These are phyloP conservation scores for Lipomyces mesembrius DNA, from an alignment of 805 yeast genomes.

Conservation along the genomic window DNA sequence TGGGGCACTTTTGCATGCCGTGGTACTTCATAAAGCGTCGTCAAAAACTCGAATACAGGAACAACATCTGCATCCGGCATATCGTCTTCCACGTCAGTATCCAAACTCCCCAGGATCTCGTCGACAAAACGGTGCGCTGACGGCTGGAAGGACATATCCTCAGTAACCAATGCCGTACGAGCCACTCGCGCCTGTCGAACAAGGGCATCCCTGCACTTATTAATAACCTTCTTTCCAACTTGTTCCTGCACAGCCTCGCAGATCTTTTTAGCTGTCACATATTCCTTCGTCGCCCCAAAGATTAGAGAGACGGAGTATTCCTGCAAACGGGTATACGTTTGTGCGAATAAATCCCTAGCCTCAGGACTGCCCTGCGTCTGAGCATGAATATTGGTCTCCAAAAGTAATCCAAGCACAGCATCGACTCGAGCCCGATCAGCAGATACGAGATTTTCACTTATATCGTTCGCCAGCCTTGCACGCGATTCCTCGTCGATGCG, in stretches of 20 bases:
- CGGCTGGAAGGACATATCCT: constrained; percentile 17
- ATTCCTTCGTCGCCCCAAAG: neutral
- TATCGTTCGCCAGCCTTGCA: neutral
- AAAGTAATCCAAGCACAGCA: neutral
- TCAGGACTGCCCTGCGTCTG: neutral
- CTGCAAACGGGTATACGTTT: neutral
- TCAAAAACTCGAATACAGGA: constrained; percentile 11
- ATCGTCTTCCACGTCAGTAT: neutral
- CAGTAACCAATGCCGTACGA: constrained; percentile 14
- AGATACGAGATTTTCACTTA: constrained; percentile 11
- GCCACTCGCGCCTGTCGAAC: neutral
- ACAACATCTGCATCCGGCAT: neutral
- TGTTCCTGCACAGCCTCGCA: neutral
- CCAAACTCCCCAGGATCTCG: neutral
- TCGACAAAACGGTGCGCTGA: neutral
- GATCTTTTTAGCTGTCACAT: neutral
- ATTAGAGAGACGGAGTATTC: neutral
- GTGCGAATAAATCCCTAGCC: neutral
- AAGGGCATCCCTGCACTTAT: neutral
- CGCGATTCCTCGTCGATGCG: neutral
- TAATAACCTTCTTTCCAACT: neutral
- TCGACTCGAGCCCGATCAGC: constrained; percentile 2
- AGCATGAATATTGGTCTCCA: neutral
- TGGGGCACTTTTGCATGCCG: neutral
- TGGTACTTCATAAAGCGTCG: constrained; percentile 1